phyloP scores from a whole-genome alignment of 495 filamentous ascomycete genomes.

The Penicillium cataractarum region DNA sequence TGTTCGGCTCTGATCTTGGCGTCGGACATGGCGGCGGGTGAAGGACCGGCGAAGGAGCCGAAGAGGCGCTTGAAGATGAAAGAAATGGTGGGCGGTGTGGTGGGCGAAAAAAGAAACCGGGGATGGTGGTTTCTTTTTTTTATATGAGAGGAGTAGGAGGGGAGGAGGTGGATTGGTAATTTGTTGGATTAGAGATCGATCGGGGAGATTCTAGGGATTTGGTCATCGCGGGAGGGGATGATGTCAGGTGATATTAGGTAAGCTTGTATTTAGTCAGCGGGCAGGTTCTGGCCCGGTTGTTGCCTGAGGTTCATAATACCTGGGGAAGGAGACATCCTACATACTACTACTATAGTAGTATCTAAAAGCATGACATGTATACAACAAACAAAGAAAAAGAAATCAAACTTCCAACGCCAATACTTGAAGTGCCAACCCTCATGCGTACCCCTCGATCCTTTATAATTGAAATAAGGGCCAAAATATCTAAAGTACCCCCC shows the following conservation, averaged over 20 bases:
- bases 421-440: no score
- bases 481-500: no score
- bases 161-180: slow-evolving; percentile 9
- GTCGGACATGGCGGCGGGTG: slow-evolving; percentile 74
- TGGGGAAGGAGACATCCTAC: no score
- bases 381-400: no score
- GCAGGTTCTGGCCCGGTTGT: neutral
- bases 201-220: slow-evolving; percentile 16
- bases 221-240: slow-evolving; percentile 25
- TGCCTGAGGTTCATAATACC: no score
- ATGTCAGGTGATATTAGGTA: slow-evolving; percentile 37
- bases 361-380: no score
- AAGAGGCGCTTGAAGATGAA: slow-evolving; percentile 81
- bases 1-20: slow-evolving; percentile 82
- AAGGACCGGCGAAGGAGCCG: slow-evolving; percentile 56
- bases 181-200: neutral
- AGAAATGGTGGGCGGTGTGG: slow-evolving; percentile 61
- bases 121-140: slow-evolving; percentile 21
- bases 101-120: slow-evolving; percentile 16
- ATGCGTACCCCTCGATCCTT: no score
- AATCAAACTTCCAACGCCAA: no score
- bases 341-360: no score
- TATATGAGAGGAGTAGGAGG: neutral
- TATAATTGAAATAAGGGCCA: no score
- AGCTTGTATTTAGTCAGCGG: slow-evolving; percentile 5